A percentile compares a stretch with the other conserved stretches of the same genome.
Evolutionary conservation across 352 stramenopile genomes (phyloP).

Genomic region (Phytophthora brassicae): DNA sequence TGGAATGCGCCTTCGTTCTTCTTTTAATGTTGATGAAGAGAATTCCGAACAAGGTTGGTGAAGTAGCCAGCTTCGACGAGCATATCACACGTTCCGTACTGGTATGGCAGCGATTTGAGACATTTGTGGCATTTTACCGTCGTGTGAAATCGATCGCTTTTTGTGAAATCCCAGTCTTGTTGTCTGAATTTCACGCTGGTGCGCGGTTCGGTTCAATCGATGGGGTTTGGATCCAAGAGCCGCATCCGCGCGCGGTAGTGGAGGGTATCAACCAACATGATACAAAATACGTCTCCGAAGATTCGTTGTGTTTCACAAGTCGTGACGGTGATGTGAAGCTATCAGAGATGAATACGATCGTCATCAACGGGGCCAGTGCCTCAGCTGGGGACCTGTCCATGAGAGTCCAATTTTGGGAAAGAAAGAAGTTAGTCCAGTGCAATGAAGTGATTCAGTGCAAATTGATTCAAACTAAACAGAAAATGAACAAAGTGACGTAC

Average conservation of each 20-base stretch:
- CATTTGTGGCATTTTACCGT: background rate
- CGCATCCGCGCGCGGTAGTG: background rate
- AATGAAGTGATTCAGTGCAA: constrained; percentile 1
- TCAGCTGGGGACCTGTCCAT: background rate
- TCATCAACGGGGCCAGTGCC: background rate
- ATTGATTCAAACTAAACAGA: no score
- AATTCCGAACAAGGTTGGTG: no score
- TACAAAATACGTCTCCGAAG: background rate
- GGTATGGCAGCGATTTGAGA: constrained; percentile 19
- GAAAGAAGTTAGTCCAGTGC: background rate
- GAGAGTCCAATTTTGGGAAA: background rate
- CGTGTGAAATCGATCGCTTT: constrained; percentile 19
- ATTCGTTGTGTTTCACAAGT: background rate
- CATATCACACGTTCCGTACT: constrained; percentile 12
- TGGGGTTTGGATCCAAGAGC: background rate
- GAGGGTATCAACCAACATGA: background rate
- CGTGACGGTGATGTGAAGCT: background rate
- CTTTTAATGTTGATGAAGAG: no score
- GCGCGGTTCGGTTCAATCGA: constrained; percentile 2
- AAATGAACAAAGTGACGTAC: no score
- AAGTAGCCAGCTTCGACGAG: constrained; percentile 1
- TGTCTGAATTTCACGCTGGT: constrained; percentile 17
- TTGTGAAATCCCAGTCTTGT: constrained; percentile 1
- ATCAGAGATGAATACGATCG: background rate
- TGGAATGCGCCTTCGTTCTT: constrained; percentile 25